Evolutionary conservation across 2,329 filamentous ascomycete genomes (phyloP).

Genomic region (Pleoardoris graminearum): DNA sequence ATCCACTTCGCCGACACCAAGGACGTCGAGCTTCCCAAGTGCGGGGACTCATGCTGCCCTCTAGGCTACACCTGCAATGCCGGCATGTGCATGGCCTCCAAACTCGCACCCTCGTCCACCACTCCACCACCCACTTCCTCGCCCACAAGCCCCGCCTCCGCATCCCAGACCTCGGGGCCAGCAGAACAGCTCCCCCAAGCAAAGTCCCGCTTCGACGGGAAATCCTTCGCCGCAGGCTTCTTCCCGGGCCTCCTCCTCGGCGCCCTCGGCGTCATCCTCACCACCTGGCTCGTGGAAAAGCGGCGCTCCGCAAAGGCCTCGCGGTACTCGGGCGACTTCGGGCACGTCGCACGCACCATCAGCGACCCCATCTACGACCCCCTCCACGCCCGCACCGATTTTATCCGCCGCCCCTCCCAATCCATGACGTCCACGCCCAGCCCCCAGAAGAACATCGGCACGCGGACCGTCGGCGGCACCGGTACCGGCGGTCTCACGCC

Average conservation of each 20-base stretch:
- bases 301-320: conserved; percentile 35
- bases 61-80: conserved; percentile 69
- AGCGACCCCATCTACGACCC: conserved; percentile 47
- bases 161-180: conserved; percentile 31
- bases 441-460: conserved; percentile 27
- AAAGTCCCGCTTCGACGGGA: conserved; percentile 33
- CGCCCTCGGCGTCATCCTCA: conserved; percentile 33
- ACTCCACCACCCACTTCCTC: conserved; percentile 31
- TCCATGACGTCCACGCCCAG: conserved; percentile 31
- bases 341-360: conserved; percentile 42
- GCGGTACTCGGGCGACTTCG: conserved; percentile 45
- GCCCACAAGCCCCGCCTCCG: conserved; percentile 33
- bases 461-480: conserved; percentile 8
- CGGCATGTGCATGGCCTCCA: conserved; percentile 56
- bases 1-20: conserved; percentile 69
- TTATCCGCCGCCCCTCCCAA: conserved; percentile 38
- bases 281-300: conserved; percentile 42
- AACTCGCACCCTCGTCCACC: conserved; percentile 47
- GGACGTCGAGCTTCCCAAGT: conserved; percentile 57
- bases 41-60: conserved; percentile 68
- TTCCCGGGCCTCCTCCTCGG: conserved; percentile 44
- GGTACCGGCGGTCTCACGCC: conserved; percentile 30
- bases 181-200: conserved; percentile 19
- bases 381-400: conserved; percentile 41
- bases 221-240: conserved; percentile 45